These are phyloP conservation scores for Apiospora arundinis DNA, from an alignment of 2,329 filamentous ascomycete genomes.

Conservation along the genomic window DNA sequence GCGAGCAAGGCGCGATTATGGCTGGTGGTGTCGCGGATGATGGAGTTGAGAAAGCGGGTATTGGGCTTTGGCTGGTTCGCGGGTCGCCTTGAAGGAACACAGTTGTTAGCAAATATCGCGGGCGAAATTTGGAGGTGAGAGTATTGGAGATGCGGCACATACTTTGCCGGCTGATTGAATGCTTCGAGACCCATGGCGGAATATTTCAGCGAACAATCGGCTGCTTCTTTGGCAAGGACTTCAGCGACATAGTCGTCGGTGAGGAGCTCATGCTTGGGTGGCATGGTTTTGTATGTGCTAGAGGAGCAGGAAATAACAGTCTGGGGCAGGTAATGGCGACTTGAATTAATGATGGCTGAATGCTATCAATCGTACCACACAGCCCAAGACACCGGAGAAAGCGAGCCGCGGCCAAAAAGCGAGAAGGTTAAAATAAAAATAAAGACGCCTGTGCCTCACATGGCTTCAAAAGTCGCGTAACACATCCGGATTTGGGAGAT, in stretches of 20 bases:
- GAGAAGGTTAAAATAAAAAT: not conserved
- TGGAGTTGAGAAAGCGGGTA: slow-evolving; percentile 84
- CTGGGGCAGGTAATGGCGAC: not conserved
- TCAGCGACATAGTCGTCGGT: slow-evolving; percentile 82
- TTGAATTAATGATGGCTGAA: not conserved
- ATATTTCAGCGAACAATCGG: slow-evolving; percentile 74
- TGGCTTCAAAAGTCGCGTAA: not conserved
- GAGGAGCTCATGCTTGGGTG: slow-evolving; percentile 49
- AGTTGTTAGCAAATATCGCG: not conserved
- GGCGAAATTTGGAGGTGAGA: slow-evolving; percentile 23
- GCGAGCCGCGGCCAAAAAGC: not conserved
- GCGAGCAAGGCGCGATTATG: slow-evolving; percentile 89
- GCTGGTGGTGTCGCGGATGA: slow-evolving; percentile 84
- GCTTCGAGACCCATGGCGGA: slow-evolving; percentile 76
- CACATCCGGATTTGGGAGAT: not conserved
- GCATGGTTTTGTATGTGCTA: slow-evolving; percentile 29
- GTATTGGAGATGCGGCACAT: slow-evolving; percentile 32
- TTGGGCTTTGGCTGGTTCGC: slow-evolving; percentile 83
- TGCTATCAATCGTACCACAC: not conserved
- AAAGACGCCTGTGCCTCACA: not conserved
- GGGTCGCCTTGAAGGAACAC: slow-evolving; percentile 54
- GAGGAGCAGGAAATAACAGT: slow-evolving; percentile 12
- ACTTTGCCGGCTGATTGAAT: slow-evolving; percentile 55
- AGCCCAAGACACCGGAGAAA: not conserved
- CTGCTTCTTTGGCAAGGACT: slow-evolving; percentile 82